phyloP scores from a whole-genome alignment of 2,329 filamentous ascomycete genomes.

The Fusarium pseudograminearum region DNA sequence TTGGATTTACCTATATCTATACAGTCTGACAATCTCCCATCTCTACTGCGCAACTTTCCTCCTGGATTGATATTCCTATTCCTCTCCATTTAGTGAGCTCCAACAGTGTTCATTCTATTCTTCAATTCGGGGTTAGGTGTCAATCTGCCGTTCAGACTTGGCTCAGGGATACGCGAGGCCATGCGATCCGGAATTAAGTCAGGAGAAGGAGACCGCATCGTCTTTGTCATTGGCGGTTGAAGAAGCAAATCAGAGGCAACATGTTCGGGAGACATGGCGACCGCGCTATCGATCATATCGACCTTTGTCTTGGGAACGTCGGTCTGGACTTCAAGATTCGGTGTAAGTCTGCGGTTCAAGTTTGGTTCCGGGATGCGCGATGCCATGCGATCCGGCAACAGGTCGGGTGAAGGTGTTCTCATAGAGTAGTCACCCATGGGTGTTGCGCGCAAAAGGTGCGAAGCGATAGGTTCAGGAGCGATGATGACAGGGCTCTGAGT shows the following conservation, averaged over 20 bases:
- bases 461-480: slow-evolving; percentile 67
- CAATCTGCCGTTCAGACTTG: slow-evolving; percentile 58
- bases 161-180: slow-evolving; percentile 67
- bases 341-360: slow-evolving; percentile 60
- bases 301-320: slow-evolving; percentile 59
- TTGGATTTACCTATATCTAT: slow-evolving; percentile 20
- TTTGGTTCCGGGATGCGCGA: slow-evolving; percentile 65
- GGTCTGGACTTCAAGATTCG: slow-evolving; percentile 64
- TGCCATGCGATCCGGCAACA: slow-evolving; percentile 73
- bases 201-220: slow-evolving; percentile 66
- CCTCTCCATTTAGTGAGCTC: slow-evolving; percentile 21
- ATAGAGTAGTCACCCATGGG: slow-evolving; percentile 68
- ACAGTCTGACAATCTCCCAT: slow-evolving; percentile 34
- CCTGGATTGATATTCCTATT: not conserved
- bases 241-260: slow-evolving; percentile 66
- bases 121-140: slow-evolving; percentile 64
- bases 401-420: slow-evolving; percentile 68
- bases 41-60: not conserved
- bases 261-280: slow-evolving; percentile 66
- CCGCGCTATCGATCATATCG: slow-evolving; percentile 59
- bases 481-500: slow-evolving; percentile 60
- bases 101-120: slow-evolving; percentile 46
- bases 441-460: slow-evolving; percentile 65
- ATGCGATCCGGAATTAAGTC: slow-evolving; percentile 73
- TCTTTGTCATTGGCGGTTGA: slow-evolving; percentile 64